Evolutionary conservation across 352 stramenopile genomes (phyloP).

Genomic region (Globisporangium sylvaticum): DNA sequence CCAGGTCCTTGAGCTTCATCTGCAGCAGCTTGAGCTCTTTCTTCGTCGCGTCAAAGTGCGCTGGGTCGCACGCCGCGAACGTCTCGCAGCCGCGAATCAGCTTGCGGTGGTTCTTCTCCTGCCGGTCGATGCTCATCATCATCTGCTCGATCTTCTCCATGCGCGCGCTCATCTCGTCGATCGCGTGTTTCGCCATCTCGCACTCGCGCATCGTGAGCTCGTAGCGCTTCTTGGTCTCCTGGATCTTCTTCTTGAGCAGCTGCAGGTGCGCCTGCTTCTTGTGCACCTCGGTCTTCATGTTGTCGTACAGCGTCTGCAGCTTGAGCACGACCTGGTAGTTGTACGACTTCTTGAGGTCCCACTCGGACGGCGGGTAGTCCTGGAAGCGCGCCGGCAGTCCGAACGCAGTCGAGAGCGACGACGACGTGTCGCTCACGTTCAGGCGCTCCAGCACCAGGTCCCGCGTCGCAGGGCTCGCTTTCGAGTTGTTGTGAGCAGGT

Average conservation of each 20-base stretch:
- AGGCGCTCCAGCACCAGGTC: conserved; percentile 20
- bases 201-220: conserved; percentile 68
- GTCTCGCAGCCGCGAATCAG: conserved; percentile 60
- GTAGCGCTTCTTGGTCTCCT: conserved; percentile 57
- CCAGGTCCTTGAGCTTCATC: conserved; percentile 66
- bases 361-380: conserved; percentile 77
- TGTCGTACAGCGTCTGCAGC: conserved; percentile 71
- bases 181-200: conserved; percentile 70
- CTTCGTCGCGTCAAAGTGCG: conserved; percentile 60
- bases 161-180: conserved; percentile 68
- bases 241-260: conserved; percentile 56
- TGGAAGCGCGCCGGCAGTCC: conserved; percentile 67
- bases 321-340: conserved; percentile 77
- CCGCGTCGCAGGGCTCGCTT: conserved; percentile 14
- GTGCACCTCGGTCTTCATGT: conserved; percentile 48
- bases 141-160: conserved; percentile 67
- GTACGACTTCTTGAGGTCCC: conserved; percentile 73
- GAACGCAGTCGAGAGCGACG: conserved; percentile 41
- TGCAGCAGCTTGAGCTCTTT: conserved; percentile 69
- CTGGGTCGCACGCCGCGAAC: conserved; percentile 50
- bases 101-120: conserved; percentile 71
- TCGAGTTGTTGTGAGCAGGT: background rate
- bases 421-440: conserved; percentile 18
- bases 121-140: conserved; percentile 54
- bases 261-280: conserved; percentile 64